Evolutionary conservation across 176 grass and related monocot genomes (phyloP), one percentile per base, ranked within the genome.

Genomic region (Carex parvula): DNA sequence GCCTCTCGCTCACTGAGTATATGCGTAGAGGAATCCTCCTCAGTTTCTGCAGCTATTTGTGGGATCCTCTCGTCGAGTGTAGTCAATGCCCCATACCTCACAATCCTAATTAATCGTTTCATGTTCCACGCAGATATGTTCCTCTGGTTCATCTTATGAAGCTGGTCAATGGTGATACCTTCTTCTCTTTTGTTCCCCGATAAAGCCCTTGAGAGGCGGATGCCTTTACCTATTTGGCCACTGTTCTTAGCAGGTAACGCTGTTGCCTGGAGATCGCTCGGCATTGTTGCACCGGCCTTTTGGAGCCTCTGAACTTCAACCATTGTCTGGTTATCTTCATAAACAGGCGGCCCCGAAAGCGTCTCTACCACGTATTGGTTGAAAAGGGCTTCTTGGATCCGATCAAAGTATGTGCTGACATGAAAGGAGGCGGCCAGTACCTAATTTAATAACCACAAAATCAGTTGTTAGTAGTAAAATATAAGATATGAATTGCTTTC

Each of bases 321-420:
- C n/a, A 95, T 79, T 85, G 91, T 89, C 33, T 79, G 89, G 64
- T 86, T 86, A 60, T 98, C 93, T 54, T 99, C 96, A 12, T 95
- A 66, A 10, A 99, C 60, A 48, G 90, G 93, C 41, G 88, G 93
- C 0, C 97, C 89, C 1, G 97, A 99, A 68, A 99, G 97, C 0
- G 93, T 99, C 88, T 96, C 97, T 81, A 99, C 88, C 71, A 99
- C 88, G 32, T 96, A 99, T 81, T 99, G 97, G 87, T 96, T 96
- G 91, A 99, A 99, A 33, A 99, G 65, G 12, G 97, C 87, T 46
- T 99, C 97, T 76, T 96, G 97, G 61, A 99, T 99, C 59, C 93
- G 66, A 84, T 96, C 97, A 86, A 99, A 99, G 87, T 99, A 99
- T 60, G 93, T 99, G 83, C 93, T 95, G 35, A 99, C 97, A 89